These are phyloP conservation scores for Fusarium sp. DNA, from an alignment of 2,329 filamentous ascomycete species.

Conservation along the genomic window DNA sequence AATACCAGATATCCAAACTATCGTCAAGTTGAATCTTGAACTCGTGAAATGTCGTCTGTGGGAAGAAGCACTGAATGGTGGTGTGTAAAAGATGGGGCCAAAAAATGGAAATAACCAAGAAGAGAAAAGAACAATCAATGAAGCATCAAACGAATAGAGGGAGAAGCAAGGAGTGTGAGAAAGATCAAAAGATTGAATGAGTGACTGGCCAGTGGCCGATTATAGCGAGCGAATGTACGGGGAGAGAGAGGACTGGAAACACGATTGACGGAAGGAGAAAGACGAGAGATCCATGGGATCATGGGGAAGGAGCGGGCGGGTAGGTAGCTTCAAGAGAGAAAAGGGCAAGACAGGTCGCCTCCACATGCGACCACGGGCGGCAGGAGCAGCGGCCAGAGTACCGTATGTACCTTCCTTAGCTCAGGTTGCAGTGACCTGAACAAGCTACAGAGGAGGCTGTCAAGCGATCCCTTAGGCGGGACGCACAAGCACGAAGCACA, in stretches of 20 bases:
- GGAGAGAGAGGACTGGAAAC: conserved; percentile 29
- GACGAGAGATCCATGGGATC: conserved; percentile 35
- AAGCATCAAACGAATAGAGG: conserved; percentile 15
- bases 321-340: conserved; percentile 40
- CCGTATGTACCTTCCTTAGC: background rate
- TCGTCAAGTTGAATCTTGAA: conserved; percentile 26
- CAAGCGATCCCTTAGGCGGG: conserved; percentile 1
- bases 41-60: conserved; percentile 24
- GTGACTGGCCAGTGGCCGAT: conserved; percentile 43
- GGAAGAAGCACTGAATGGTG: conserved; percentile 25
- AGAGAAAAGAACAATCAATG: conserved; percentile 23
- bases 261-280: conserved; percentile 34
- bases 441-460: conserved; percentile 26
- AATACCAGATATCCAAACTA: conserved; percentile 27
- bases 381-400: conserved; percentile 29
- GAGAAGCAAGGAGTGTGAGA: conserved; percentile 37
- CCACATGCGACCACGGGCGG: conserved; percentile 37
- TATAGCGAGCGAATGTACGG: conserved; percentile 41
- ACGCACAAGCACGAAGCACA: conserved; percentile 23
- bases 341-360: conserved; percentile 34
- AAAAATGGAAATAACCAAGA: conserved; percentile 25
- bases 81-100: conserved; percentile 17
- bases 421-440: conserved; percentile 12
- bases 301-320: conserved; percentile 36
- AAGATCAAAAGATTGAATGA: conserved; percentile 38